phyloP scores from a whole-genome alignment of 2,329 filamentous ascomycete genomes.

The Zymoseptoria tritici region DNA sequence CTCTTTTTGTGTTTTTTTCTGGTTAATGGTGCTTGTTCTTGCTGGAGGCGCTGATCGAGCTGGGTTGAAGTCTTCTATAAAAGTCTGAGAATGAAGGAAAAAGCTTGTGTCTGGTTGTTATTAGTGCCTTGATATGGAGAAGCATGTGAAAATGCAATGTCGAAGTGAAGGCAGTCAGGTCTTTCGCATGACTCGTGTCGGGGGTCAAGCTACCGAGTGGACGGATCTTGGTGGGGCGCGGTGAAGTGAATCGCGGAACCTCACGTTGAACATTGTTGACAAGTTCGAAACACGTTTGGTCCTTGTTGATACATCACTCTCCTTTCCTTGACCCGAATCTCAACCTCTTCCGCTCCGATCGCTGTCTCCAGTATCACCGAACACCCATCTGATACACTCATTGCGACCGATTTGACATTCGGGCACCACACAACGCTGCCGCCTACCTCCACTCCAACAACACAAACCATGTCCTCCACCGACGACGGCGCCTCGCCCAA shows the following conservation, averaged over 20 bases:
- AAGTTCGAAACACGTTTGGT: neutral
- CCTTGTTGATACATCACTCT: neutral
- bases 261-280: neutral
- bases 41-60: too few species aligned
- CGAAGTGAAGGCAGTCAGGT: neutral
- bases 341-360: neutral
- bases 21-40: neutral
- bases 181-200: neutral
- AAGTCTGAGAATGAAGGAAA: neutral
- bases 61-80: neutral
- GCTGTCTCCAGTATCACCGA: too few species aligned
- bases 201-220: neutral
- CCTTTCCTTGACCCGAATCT: neutral
- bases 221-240: neutral
- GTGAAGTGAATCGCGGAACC: constrained; percentile 3
- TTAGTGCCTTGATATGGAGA: neutral
- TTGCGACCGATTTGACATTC: too few species aligned
- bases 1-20: neutral
- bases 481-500: constrained; percentile 71
- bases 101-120: too few species aligned
- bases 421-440: too few species aligned
- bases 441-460: neutral
- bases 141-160: constrained; percentile 3
- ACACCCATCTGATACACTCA: too few species aligned
- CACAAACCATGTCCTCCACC: constrained; percentile 16